Evolutionary conservation across 352 stramenopile genomes (phyloP).

Genomic region (Pythium chondricola): DNA sequence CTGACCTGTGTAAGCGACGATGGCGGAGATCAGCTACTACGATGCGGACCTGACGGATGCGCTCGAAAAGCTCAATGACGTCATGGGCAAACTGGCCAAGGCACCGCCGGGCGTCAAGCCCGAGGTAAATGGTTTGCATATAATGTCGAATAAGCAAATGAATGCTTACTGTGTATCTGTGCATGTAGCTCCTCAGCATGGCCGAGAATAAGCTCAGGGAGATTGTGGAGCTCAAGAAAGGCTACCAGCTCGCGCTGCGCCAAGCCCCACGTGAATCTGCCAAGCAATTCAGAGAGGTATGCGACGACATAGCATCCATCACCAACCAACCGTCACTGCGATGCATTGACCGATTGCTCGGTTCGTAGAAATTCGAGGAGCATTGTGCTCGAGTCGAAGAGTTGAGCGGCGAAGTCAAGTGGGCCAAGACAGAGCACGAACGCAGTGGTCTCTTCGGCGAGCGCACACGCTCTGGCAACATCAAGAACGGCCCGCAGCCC

Average conservation of each 20-base stretch:
- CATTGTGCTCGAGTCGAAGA: conserved; percentile 74
- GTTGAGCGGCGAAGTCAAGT: conserved; percentile 72
- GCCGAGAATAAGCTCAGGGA: conserved; percentile 83
- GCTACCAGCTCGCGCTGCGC: conserved; percentile 71
- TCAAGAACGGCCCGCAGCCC: conserved; percentile 15
- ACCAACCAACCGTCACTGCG: not conserved
- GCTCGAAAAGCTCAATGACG: conserved; percentile 78
- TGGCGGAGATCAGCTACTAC: conserved; percentile 87
- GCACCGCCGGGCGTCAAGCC: conserved; percentile 59
- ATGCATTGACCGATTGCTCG: no score
- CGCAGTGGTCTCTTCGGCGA: conserved; percentile 72
- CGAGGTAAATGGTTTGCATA: conserved; percentile 18
- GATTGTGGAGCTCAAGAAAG: conserved; percentile 81
- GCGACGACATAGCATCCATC: conserved; percentile 2
- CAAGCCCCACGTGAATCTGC: conserved; percentile 70
- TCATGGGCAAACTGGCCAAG: conserved; percentile 80
- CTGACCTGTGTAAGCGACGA: conserved; percentile 11
- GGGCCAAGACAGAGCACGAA: conserved; percentile 74
- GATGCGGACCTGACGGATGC: conserved; percentile 79
- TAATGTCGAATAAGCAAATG: not conserved
- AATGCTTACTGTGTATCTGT: not conserved
- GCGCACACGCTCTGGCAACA: conserved; percentile 26
- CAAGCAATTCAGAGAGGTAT: conserved; percentile 61
- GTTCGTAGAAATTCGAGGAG: conserved; percentile 76
- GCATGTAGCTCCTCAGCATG: conserved; percentile 51